These are phyloP conservation scores for Salvia splendens DNA, from an alignment of 257 asterid genomes.

Conservation along the genomic window DNA sequence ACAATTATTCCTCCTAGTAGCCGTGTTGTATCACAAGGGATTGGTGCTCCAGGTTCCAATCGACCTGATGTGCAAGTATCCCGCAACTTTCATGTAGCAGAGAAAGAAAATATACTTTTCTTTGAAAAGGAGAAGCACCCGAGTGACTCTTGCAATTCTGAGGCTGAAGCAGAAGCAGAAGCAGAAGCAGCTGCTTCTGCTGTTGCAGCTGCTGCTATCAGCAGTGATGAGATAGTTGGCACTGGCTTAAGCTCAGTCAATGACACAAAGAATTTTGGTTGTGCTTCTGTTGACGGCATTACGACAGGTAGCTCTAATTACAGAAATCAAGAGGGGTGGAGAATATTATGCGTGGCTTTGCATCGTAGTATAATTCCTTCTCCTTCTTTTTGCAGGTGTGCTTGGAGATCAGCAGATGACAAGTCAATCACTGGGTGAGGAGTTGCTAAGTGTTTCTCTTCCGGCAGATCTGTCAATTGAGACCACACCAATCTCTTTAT, in stretches of 20 bases:
- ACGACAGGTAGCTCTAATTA: conserved; percentile 44
- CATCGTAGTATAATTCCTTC: conserved; percentile 23
- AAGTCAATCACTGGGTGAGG: conserved; percentile 70
- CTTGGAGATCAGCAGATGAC: conserved; percentile 56
- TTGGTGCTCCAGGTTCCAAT: conserved; percentile 83
- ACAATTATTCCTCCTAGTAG: conserved; percentile 73
- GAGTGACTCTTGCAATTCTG: conserved; percentile 57
- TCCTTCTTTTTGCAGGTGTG: conserved; percentile 42
- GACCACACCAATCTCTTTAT: conserved; percentile 82
- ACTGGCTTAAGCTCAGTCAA: conserved; percentile 53
- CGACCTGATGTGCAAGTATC: conserved; percentile 70
- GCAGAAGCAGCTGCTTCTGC: conserved; percentile 98
- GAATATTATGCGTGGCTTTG: not conserved
- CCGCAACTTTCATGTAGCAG: conserved; percentile 52
- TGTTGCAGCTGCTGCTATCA: conserved; percentile 90
- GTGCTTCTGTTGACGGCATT: conserved; percentile 48
- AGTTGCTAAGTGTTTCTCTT: conserved; percentile 77
- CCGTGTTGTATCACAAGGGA: conserved; percentile 61
- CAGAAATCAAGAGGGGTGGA: conserved; percentile 19
- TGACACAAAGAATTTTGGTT: conserved; percentile 47
- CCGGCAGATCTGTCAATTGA: conserved; percentile 98
- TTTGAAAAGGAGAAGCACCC: conserved; percentile 65
- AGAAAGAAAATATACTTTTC: conserved; percentile 56
- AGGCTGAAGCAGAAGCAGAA: conserved; percentile 95
- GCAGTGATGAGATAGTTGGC: conserved; percentile 67